phyloP scores from a whole-genome alignment of 768 basidiomycete genomes.

The Boletus pseudo-olivaceus region DNA sequence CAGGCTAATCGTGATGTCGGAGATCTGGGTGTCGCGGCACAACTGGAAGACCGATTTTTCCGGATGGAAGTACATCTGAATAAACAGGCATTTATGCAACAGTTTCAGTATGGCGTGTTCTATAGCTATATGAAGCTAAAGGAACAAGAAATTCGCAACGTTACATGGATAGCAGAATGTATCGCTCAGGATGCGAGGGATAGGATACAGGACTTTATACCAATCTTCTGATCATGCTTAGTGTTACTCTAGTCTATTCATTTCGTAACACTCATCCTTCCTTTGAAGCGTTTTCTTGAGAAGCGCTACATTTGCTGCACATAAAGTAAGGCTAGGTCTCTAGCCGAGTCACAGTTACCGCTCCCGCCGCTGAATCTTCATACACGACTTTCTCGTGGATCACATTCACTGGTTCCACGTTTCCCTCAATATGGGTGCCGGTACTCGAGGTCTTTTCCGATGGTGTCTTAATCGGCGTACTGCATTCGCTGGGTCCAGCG shows the following conservation, averaged over 20 bases:
- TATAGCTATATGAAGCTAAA: constrained; percentile 90
- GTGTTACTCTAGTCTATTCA: background rate
- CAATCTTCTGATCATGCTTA: constrained; percentile 61
- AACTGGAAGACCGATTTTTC: constrained; percentile 94
- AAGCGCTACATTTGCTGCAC: background rate
- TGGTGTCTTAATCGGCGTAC: background rate
- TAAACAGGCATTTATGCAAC: constrained; percentile 92
- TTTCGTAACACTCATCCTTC: constrained; percentile 5
- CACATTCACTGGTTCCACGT: background rate
- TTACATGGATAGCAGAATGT: constrained; percentile 97
- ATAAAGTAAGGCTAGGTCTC: background rate
- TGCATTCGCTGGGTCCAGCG: background rate
- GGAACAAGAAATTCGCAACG: constrained; percentile 85
- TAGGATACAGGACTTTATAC: constrained; percentile 93
- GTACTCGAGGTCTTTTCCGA: constrained; percentile 6
- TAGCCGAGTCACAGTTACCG: background rate
- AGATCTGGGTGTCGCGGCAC: constrained; percentile 53
- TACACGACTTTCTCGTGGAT: constrained; percentile 9
- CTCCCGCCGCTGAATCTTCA: background rate
- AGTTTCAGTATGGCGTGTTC: constrained; percentile 94
- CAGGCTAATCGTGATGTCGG: constrained; percentile 36
- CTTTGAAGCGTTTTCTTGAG: background rate
- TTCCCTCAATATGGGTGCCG: constrained; percentile 2
- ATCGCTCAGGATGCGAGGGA: constrained; percentile 96
- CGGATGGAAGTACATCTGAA: constrained; percentile 89